Percentiles rank a stretch among this genome's conserved stretches.
Conservation (phyloP, 306 rosid species). For the Coriaria nepalensis region DNA sequence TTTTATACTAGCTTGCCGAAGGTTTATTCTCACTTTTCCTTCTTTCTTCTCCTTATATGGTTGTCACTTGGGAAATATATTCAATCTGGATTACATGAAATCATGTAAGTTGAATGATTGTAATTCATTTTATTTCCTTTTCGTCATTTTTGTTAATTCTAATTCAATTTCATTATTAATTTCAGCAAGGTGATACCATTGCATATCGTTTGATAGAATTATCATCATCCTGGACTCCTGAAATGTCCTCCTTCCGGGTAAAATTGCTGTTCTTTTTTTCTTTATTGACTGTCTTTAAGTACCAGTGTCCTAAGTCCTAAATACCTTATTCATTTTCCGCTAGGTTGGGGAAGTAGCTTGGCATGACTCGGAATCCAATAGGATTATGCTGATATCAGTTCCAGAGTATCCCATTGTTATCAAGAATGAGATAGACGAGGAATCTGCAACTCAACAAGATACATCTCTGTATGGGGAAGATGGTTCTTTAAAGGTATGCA, state of each 20-base stretch:
- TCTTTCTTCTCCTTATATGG: slow-evolving; percentile 5
- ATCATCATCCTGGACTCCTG: slow-evolving; percentile 86
- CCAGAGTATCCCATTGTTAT: slow-evolving; percentile 60
- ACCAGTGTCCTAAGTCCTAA: not conserved
- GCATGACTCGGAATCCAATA: slow-evolving; percentile 39
- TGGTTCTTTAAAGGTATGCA: slow-evolving; percentile 74
- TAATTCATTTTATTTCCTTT: not conserved
- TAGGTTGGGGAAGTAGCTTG: slow-evolving; percentile 65
- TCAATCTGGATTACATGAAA: slow-evolving; percentile 3
- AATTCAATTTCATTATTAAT: slow-evolving; percentile 7
- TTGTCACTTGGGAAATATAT: not conserved
- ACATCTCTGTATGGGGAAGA: slow-evolving; percentile 56
- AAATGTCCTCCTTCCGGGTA: slow-evolving; percentile 80
- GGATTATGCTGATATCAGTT: slow-evolving; percentile 43
- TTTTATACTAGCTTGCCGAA: slow-evolving; percentile 48
- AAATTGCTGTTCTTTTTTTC: slow-evolving; percentile 15
- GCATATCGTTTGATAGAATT: slow-evolving; percentile 84
- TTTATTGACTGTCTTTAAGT: slow-evolving; percentile 5
- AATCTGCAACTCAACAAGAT: slow-evolving; percentile 29
- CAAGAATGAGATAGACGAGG: slow-evolving; percentile 38
- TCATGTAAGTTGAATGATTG: not conserved
- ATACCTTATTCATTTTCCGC: slow-evolving; percentile 12
- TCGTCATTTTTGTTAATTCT: slow-evolving; percentile 1
- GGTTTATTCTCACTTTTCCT: slow-evolving; percentile 28
- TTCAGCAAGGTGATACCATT: slow-evolving; percentile 63